Evolutionary conservation across 306 rosid species (phyloP).

Genomic region (Pachyrhizus erosus): DNA sequence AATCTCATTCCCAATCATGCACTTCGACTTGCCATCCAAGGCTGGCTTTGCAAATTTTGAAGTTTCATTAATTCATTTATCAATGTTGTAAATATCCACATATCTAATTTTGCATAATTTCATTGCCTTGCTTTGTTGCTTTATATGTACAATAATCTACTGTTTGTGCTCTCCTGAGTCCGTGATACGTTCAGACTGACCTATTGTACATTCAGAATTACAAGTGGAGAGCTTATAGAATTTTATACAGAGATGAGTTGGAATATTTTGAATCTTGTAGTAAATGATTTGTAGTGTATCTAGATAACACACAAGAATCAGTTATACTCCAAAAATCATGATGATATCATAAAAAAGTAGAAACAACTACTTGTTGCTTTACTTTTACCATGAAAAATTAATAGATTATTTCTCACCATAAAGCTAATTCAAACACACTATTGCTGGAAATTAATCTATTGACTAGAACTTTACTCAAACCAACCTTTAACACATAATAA

Average conservation of each 20-base stretch:
- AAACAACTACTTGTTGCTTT: too few species aligned
- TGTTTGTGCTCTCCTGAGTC: constrained; percentile 16
- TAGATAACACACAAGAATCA: too few species aligned
- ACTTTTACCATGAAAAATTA: too few species aligned
- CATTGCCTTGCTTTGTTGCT: background rate
- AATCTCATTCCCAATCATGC: constrained; percentile 78
- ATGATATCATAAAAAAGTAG: too few species aligned
- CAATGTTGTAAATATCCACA: constrained; percentile 23
- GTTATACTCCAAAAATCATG: too few species aligned
- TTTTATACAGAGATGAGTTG: background rate
- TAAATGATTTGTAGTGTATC: constrained; percentile 27
- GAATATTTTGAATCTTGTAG: constrained; percentile 21
- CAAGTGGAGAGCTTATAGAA: constrained; percentile 12
- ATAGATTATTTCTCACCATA: too few species aligned
- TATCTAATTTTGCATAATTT: constrained; percentile 21
- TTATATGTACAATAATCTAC: too few species aligned
- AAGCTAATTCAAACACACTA: too few species aligned
- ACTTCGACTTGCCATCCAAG: constrained; percentile 74
- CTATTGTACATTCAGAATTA: constrained; percentile 26
- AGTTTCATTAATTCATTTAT: constrained; percentile 5
- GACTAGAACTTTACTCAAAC: background rate
- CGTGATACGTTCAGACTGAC: background rate
- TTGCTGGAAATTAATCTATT: background rate
- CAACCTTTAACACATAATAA: background rate
- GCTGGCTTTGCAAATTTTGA: constrained; percentile 82